Base-by-base conservation (phyloP, 1,139 yeast species). In the Protomyces gravidus region DNA sequence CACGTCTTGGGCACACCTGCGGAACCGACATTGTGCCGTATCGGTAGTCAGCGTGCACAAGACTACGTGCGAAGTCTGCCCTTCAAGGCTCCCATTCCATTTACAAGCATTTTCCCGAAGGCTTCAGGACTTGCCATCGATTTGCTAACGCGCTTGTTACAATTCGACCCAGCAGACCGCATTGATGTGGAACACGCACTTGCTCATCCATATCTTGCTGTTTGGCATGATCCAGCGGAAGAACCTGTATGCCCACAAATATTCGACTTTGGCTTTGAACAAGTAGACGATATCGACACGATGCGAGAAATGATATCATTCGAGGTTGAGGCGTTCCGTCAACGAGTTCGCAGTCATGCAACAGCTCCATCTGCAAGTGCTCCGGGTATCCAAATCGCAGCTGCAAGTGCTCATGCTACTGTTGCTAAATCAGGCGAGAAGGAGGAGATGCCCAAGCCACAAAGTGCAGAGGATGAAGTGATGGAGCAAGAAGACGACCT, bases 151-250 rank as follows among this genome's bases (percentile, higher is more conserved):
- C 80, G 77, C 66, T 85, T 92, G 94, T 78, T 92, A 47, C 83
- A 95, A 11, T 79, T 92, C 63, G 97, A 92, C 70, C 97, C 98
- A 0, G 80, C 80, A 55, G 81, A 84, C 68, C 79, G 98, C 71
- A 89, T 92, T 55, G 82, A 94, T 0, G 97, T 90, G 1, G 89
- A 86, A 60, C 86, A 88, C 59, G 97, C 97, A 0, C 78, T 92
- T 62, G 81, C 82, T 63, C 98, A 92, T 72, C 95, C 96, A 5
- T 92, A 92, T 69, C 76, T 92, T 61, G 77, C 84, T 59, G 85
- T 92, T 36, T 92, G 98, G 98, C 97, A 90, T 71, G 98, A 92
- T 69, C 96, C 97, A 2, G 81, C 83, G 30, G 98, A 92, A 70
- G 98, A 92, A 72, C 96, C 96, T 3, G 84, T 79, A 48, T 89